These are phyloP conservation scores for Aspergillus thermomutatus DNA, from an alignment of 2,329 filamentous ascomycete genomes.

Conservation along the genomic window DNA sequence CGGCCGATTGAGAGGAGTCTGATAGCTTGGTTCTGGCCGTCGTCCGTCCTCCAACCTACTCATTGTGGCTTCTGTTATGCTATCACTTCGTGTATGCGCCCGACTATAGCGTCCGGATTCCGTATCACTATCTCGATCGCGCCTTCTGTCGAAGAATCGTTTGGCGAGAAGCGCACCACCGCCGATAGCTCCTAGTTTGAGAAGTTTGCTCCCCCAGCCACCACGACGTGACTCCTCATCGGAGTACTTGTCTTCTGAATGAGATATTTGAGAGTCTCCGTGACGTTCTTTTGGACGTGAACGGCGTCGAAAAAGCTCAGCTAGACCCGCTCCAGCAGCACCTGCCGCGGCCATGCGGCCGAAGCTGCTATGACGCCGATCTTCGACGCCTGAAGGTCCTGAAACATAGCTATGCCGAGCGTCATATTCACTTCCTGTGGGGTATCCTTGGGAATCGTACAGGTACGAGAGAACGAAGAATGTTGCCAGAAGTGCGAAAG, in stretches of 20 bases:
- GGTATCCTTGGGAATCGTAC: slow-evolving; percentile 50
- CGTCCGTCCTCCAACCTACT: slow-evolving; percentile 52
- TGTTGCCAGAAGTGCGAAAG: slow-evolving; percentile 65
- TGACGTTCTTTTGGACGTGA: slow-evolving; percentile 43
- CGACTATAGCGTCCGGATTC: slow-evolving; percentile 52
- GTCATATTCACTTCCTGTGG: slow-evolving; percentile 53
- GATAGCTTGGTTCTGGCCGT: slow-evolving; percentile 43
- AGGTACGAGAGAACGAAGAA: slow-evolving; percentile 81
- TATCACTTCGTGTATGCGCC: slow-evolving; percentile 48
- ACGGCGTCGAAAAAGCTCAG: slow-evolving; percentile 45
- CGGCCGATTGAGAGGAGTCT: slow-evolving; percentile 30
- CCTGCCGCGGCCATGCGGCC: slow-evolving; percentile 53
- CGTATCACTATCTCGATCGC: slow-evolving; percentile 52
- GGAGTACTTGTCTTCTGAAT: slow-evolving; percentile 63
- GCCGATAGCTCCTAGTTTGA: slow-evolving; percentile 59
- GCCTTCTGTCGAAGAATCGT: slow-evolving; percentile 54
- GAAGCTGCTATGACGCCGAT: slow-evolving; percentile 42
- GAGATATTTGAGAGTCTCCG: slow-evolving; percentile 54
- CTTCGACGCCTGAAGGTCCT: slow-evolving; percentile 50
- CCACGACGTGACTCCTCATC: slow-evolving; percentile 49
- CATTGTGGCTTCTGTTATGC: slow-evolving; percentile 39
- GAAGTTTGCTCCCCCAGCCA: slow-evolving; percentile 59
- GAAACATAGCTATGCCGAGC: slow-evolving; percentile 57
- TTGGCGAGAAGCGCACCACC: slow-evolving; percentile 63
- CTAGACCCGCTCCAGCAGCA: slow-evolving; percentile 56